Evolutionary conservation across 225 moss, liverwort and hornwort genomes (phyloP).

Genomic region (Straminergon stramineum): DNA sequence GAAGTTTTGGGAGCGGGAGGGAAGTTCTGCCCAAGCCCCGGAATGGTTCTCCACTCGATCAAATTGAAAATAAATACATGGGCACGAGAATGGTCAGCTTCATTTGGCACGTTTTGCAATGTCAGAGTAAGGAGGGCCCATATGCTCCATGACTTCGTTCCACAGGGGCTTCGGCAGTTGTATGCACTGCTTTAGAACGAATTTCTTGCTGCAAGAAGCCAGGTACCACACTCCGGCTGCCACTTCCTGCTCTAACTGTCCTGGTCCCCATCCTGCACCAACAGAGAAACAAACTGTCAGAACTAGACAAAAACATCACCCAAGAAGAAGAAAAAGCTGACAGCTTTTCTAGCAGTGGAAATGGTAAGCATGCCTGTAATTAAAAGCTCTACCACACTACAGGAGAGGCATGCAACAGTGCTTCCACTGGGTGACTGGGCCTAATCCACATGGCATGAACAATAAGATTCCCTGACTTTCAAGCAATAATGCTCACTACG

Average conservation of each 20-base stretch:
- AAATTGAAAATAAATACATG: neutral
- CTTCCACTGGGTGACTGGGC: neutral
- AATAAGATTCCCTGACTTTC: neutral
- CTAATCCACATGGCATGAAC: neutral
- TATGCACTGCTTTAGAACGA: slow-evolving; percentile 74
- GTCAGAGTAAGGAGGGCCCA: slow-evolving; percentile 73
- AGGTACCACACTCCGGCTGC: slow-evolving; percentile 73
- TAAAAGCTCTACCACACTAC: neutral
- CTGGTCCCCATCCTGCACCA: slow-evolving; percentile 67
- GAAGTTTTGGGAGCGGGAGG: neutral
- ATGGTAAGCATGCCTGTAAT: neutral
- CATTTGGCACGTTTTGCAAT: slow-evolving; percentile 48
- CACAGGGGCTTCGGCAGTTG: slow-evolving; percentile 65
- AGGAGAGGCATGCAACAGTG: neutral
- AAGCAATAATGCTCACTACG: neutral
- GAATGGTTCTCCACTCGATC: neutral
- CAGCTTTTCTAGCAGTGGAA: neutral
- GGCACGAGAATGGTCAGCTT: neutral
- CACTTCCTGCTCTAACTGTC: slow-evolving; percentile 78
- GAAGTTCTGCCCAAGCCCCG: neutral
- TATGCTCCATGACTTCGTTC: slow-evolving; percentile 80
- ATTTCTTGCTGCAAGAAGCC: slow-evolving; percentile 64
- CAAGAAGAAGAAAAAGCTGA: neutral
- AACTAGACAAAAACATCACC: neutral
- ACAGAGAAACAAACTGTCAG: neutral